These are phyloP conservation scores for Penicillium sp. DNA, from an alignment of 2,329 filamentous ascomycete genomes.

Conservation along the genomic window DNA sequence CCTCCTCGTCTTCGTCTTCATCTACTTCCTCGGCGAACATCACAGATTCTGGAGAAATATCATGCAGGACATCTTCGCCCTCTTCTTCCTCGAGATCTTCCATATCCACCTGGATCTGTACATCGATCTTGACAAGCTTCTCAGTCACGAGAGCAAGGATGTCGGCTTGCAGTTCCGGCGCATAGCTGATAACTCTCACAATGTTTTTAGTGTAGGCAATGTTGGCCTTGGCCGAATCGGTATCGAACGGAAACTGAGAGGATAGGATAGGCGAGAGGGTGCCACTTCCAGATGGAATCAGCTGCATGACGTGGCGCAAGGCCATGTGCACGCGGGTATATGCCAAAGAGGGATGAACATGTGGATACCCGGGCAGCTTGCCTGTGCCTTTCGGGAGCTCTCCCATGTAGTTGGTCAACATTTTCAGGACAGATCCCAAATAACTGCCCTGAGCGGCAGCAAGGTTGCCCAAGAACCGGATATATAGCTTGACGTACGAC, in stretches of 20 bases:
- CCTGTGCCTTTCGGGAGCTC: conserved; percentile 61
- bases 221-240: conserved; percentile 78
- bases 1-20: conserved; percentile 56
- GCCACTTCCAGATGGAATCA: conserved; percentile 79
- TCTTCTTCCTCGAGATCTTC: conserved; percentile 91
- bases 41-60: conserved; percentile 40
- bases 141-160: conserved; percentile 84
- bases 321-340: conserved; percentile 76
- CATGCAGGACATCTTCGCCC: conserved; percentile 69
- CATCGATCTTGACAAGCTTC: conserved; percentile 89
- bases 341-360: conserved; percentile 67
- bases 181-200: conserved; percentile 75
- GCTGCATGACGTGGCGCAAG: conserved; percentile 74
- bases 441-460: conserved; percentile 83
- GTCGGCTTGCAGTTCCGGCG: conserved; percentile 76
- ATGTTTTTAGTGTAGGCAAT: conserved; percentile 88
- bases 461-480: conserved; percentile 64
- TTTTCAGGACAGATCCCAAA: conserved; percentile 73
- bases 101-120: conserved; percentile 90
- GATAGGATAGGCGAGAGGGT: conserved; percentile 71
- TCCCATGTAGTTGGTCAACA: conserved; percentile 80
- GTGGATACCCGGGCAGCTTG: conserved; percentile 58
- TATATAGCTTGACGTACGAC: conserved; percentile 61
- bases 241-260: conserved; percentile 74
- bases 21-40: conserved; percentile 39